phyloP scores from a whole-genome alignment of 257 asterid species.

The Nicotiana tabacum region DNA sequence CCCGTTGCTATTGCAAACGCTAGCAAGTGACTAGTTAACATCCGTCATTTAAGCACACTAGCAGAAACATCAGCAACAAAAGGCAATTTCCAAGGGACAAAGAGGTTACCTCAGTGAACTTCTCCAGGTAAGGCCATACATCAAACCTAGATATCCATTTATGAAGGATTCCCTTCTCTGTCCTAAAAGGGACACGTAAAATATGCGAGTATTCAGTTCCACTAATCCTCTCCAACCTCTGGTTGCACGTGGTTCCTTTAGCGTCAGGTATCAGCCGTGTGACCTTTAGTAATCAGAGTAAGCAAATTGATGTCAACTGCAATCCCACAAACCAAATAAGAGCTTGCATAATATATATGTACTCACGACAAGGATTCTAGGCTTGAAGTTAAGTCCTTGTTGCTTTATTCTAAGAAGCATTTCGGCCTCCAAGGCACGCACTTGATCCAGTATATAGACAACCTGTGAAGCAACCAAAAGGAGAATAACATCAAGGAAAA shows the following conservation, averaged over 20 bases:
- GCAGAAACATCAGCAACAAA: neutral
- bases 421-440: conserved; percentile 91
- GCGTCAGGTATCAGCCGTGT: conserved; percentile 98
- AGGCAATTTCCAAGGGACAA: neutral
- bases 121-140: conserved; percentile 97
- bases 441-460: conserved; percentile 96
- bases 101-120: conserved; percentile 62
- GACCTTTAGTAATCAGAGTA: conserved; percentile 41
- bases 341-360: neutral
- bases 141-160: conserved; percentile 98
- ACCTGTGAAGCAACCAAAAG: conserved; percentile 38
- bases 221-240: conserved; percentile 70
- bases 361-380: conserved; percentile 76
- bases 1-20: neutral
- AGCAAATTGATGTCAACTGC: neutral
- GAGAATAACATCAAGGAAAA: neutral
- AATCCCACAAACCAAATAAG: neutral
- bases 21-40: neutral
- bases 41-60: neutral
- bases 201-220: conserved; percentile 91
- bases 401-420: conserved; percentile 79
- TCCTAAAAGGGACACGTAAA: conserved; percentile 83
- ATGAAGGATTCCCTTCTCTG: conserved; percentile 72
- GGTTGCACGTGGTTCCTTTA: conserved; percentile 90
- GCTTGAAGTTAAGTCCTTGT: conserved; percentile 79